Evolutionary conservation across 176 grass and related monocot genomes (phyloP).

Genomic region (Ensete ventricosum): DNA sequence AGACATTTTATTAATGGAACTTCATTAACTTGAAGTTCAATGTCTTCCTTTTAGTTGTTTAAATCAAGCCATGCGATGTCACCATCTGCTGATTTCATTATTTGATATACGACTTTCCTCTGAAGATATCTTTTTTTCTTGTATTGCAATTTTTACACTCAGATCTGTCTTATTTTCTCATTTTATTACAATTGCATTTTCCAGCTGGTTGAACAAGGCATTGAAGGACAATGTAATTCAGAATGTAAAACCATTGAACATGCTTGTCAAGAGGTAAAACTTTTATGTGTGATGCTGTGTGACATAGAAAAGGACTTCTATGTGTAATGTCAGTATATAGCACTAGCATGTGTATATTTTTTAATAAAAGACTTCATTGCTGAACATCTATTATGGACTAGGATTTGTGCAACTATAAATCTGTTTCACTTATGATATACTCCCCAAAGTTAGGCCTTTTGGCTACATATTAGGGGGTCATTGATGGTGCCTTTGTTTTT

Average conservation of each 20-base stretch:
- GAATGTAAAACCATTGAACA: constrained; percentile 93
- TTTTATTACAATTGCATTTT: not conserved
- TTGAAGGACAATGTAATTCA: constrained; percentile 86
- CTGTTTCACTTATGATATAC: not conserved
- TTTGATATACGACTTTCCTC: not conserved
- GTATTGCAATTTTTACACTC: not conserved
- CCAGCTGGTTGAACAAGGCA: constrained; percentile 90
- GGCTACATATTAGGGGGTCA: not conserved
- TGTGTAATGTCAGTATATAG: not conserved
- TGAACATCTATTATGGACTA: not conserved
- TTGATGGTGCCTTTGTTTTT: not conserved
- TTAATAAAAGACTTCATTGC: not conserved
- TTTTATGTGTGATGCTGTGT: not conserved
- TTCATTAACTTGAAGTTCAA: not conserved
- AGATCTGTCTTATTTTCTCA: not conserved
- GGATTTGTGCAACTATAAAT: not conserved
- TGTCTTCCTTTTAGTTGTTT: not conserved
- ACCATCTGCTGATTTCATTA: not conserved
- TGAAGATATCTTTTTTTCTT: not conserved
- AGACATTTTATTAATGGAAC: not conserved
- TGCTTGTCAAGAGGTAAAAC: constrained; percentile 84
- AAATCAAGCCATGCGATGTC: not conserved
- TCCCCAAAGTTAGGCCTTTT: not conserved
- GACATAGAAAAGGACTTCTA: too few species aligned
- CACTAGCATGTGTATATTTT: not conserved